Conservation (phyloP, 805 yeast species). For the Lachancea lanzarotensis region DNA sequence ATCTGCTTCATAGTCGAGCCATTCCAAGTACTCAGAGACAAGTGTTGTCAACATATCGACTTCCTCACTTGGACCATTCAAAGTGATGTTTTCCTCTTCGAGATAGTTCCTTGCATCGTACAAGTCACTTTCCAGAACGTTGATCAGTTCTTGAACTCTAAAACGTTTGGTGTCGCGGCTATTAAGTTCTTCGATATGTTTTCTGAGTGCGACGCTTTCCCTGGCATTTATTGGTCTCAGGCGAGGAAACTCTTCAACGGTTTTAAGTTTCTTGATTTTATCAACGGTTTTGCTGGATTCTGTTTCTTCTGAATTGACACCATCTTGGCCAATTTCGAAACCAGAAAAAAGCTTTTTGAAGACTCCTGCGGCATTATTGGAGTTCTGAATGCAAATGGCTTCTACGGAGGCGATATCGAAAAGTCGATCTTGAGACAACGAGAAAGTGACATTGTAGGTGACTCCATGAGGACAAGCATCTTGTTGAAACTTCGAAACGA, state of each 20-base stretch:
- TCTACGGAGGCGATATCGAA: conserved; percentile 42
- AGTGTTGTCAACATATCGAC: conserved; percentile 33
- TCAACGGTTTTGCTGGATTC: conserved; percentile 10
- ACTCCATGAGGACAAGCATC: conserved; percentile 37
- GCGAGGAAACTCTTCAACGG: conserved; percentile 9
- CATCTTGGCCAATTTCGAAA: conserved; percentile 11
- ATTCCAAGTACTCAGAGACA: conserved; percentile 52
- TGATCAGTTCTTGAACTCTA: conserved; percentile 51
- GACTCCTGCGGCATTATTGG: conserved; percentile 4
- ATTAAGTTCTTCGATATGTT: conserved; percentile 48
- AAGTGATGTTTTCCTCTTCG: conserved; percentile 44
- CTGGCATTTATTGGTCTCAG: conserved; percentile 40
- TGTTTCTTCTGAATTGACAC: conserved; percentile 12
- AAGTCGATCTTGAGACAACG: conserved; percentile 43
- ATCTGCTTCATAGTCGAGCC: conserved; percentile 73
- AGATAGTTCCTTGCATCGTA: conserved; percentile 60
- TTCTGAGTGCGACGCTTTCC: conserved; percentile 40
- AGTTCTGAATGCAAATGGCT: conserved; percentile 37
- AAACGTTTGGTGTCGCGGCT: conserved; percentile 49
- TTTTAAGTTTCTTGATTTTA: conserved; percentile 18
- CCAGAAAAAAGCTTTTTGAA: conserved; percentile 14
- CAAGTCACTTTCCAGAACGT: conserved; percentile 64
- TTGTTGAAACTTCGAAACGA: conserved; percentile 32
- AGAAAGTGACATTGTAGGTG: conserved; percentile 37
- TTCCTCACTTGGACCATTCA: conserved; percentile 37